Evolutionary conservation across 306 rosid species (phyloP).

Genomic region (Cucumis sativus): Cucumber_9930_V3 NC_026657.2:1959501-1960000

Average conservation of each 20-base stretch:
- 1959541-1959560: background rate
- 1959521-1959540: background rate
- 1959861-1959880: slow-evolving; percentile 39
- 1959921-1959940: background rate
- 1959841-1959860: slow-evolving; percentile 59
- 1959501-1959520: background rate
- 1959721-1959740: background rate
- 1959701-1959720: slow-evolving; percentile 34
- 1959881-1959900: background rate
- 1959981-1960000: background rate
- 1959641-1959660: slow-evolving; percentile 75
- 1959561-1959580: background rate
- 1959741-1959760: background rate
- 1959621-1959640: slow-evolving; percentile 83
- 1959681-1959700: slow-evolving; percentile 59
- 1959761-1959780: slow-evolving; percentile 1
- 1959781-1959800: slow-evolving; percentile 67
- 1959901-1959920: background rate
- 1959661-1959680: slow-evolving; percentile 69
- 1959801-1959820: slow-evolving; percentile 72
- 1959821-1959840: slow-evolving; percentile 68
- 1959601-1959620: slow-evolving; percentile 92
- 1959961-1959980: background rate
- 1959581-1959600: slow-evolving; percentile 19
- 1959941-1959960: background rate